Evolutionary conservation across 208 protist species (phyloP).

Genomic region (Acanthamoeba triangularis): DNA sequence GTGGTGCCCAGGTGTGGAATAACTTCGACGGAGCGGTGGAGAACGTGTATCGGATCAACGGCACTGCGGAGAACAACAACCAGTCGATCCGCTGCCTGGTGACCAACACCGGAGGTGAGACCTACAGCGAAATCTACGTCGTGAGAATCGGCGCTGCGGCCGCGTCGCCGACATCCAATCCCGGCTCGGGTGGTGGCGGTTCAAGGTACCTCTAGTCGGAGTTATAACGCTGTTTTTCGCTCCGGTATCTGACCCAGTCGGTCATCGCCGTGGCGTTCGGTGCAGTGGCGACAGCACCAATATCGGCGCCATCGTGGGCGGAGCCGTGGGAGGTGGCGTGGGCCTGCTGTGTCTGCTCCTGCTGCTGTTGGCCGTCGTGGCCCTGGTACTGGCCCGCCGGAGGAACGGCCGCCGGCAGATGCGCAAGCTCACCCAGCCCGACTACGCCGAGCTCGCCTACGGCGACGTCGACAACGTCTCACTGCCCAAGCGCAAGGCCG

Average conservation of each 20-base stretch:
- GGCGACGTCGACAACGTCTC: background rate
- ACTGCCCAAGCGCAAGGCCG: background rate
- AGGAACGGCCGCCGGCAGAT: background rate
- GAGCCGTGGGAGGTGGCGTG: background rate
- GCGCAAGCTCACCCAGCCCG: slow-evolving; percentile 19
- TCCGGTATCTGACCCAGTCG: background rate
- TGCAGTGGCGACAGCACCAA: background rate
- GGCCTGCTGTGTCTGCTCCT: background rate
- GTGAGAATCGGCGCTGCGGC: background rate
- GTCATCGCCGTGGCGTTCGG: background rate
- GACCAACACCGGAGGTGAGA: background rate
- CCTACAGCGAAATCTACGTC: background rate
- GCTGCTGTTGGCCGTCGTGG: background rate
- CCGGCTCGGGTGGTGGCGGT: background rate
- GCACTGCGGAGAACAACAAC: background rate
- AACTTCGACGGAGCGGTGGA: background rate
- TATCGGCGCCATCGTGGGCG: slow-evolving; percentile 9
- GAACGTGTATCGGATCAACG: background rate
- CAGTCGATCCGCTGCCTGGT: slow-evolving; percentile 1
- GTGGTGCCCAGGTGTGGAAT: background rate
- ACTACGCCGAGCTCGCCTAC: slow-evolving; percentile 29
- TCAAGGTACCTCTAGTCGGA: background rate
- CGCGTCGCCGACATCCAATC: background rate
- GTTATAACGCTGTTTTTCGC: too few relatives aligned
- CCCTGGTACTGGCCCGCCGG: background rate